Percentiles rank a stretch among this genome's conserved stretches.
phyloP scores from a whole-genome alignment of 768 basidiomycete species.

The Pulveroboletus sp. region DNA sequence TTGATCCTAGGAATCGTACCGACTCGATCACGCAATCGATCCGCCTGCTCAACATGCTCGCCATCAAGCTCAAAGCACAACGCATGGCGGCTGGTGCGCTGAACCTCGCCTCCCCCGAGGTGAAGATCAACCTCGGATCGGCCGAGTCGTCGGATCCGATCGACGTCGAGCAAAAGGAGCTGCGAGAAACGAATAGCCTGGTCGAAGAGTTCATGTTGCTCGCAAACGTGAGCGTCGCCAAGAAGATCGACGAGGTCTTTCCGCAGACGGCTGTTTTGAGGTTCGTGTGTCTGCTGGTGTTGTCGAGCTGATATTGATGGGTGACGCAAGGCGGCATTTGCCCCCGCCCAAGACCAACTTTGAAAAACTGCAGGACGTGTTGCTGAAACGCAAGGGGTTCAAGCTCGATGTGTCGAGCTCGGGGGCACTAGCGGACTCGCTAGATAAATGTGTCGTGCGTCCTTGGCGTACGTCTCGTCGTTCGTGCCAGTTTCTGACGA shows the following conservation, averaged over 20 bases:
- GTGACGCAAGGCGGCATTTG: constrained; percentile 64
- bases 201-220: constrained; percentile 99
- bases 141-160: constrained; percentile 93
- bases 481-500: neutral
- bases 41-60: constrained; percentile 82
- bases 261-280: constrained; percentile 93
- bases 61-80: constrained; percentile 75
- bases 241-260: constrained; percentile 89
- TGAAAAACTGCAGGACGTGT: constrained; percentile 90
- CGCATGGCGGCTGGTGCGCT: constrained; percentile 96
- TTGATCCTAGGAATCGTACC: constrained; percentile 51
- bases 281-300: constrained; percentile 33
- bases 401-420: constrained; percentile 88
- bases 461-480: neutral
- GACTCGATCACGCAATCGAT: constrained; percentile 85
- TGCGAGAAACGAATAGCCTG: constrained; percentile 89
- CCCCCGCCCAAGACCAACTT: constrained; percentile 93
- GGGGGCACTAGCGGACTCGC: constrained; percentile 78
- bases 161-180: constrained; percentile 93
- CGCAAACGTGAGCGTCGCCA: constrained; percentile 92
- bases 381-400: constrained; percentile 80
- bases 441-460: constrained; percentile 84
- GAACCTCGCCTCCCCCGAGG: constrained; percentile 96
- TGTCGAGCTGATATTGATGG: constrained; percentile 4
- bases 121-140: constrained; percentile 93